These are phyloP conservation scores for Fusarium sp. DNA, from an alignment of 2,329 filamentous ascomycete species.

Conservation along the genomic window DNA sequence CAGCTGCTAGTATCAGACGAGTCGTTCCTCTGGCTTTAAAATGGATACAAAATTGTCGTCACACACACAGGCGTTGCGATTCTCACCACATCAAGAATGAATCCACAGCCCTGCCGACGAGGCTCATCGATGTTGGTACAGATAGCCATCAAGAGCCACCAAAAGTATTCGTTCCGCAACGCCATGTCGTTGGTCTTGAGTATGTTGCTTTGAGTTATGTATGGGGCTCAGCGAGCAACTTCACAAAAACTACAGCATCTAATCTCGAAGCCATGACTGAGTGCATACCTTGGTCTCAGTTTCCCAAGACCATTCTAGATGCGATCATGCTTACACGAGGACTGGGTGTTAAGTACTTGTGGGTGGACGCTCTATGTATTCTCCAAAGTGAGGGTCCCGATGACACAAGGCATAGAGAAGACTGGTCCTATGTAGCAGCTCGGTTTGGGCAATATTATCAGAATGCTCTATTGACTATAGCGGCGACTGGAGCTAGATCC, in stretches of 20 bases:
- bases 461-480: neutral
- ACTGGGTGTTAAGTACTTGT: neutral
- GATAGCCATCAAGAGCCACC: neutral
- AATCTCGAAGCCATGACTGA: neutral
- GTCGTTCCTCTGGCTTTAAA: neutral
- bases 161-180: neutral
- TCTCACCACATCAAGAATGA: accelerated
- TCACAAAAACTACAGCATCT: neutral
- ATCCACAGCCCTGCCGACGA: neutral
- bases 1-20: no score
- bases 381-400: neutral
- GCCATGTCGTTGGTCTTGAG: neutral
- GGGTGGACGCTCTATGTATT: neutral
- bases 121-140: conserved; percentile 1
- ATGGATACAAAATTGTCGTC: neutral
- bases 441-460: neutral
- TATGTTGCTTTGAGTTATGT: conserved; percentile 4
- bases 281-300: neutral
- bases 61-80: neutral
- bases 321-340: neutral
- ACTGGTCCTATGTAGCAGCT: neutral
- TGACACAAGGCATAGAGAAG: neutral
- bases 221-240: neutral
- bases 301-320: neutral
- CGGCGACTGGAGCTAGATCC: neutral